Base-by-base conservation (phyloP, 768 basidiomycete genomes). In the Russula dissimulans region DNA sequence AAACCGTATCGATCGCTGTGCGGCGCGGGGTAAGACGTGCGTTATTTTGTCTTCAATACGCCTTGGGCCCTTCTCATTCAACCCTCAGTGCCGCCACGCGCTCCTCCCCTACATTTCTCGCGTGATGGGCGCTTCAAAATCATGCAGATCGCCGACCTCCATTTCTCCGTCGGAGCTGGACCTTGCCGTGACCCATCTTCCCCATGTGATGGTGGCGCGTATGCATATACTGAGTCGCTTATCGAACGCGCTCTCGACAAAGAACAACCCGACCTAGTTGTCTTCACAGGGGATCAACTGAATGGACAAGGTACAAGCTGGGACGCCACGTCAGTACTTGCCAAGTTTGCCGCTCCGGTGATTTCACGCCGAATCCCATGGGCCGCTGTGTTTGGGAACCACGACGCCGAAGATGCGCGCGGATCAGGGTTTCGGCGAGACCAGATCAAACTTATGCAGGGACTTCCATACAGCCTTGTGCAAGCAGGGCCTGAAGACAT, bases 361-460 rank as follows among this genome's bases (percentile, higher is more conserved):
- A 87, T 86, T 14, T 82, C 85, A 12, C 80, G 85, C 49, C 72
- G 79, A 22, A 87, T 95, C 41, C 89, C 95, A 0, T 99, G 95
- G 95, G 83, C 91, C 4, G 87, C 85, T 0, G 80, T 97, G 3
- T 95, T 97, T 71, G 95, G 95, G 1, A 97, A 99, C 68, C 95
- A 99, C 71, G 95, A 97, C 66, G 81, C 83, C 46, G 88, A 94
- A 61, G 78, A 83, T 52, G 87, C 86, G 14, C 57, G 64, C 3
- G 39, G 18, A 22, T 44, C 42, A 5, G 65, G 77, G 66, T 66
- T 74, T 32, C 83, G 85, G 63, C 81, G 78, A 34, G 79, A 83
- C 17, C 91, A 95, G 67, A 69, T 91, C 60, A 74, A 76, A 61
- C 72, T 86, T 66, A 81, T 93, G 82, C 84, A 87, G 69, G 79